Percentiles rank a stretch among this genome's conserved stretches.
Evolutionary conservation across 2,329 filamentous ascomycete genomes (phyloP).

Genomic region (Pseudogymnoascus destructans): DNA sequence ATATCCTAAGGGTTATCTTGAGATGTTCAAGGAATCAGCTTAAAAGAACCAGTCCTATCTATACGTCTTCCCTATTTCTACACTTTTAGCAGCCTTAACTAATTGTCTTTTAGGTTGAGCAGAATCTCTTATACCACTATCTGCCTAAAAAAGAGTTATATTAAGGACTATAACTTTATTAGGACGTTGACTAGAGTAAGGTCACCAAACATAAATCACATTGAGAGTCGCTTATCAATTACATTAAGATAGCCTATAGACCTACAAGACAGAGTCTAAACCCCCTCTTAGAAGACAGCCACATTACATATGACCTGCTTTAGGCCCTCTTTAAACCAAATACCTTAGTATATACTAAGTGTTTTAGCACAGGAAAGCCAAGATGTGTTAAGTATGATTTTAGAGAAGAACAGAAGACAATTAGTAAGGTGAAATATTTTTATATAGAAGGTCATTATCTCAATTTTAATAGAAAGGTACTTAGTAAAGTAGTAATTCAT

Average conservation of each 20-base stretch:
- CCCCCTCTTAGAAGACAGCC: neutral
- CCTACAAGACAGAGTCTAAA: neutral
- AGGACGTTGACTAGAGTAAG: neutral
- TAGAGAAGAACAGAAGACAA: slow-evolving; percentile 7
- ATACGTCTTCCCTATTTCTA: neutral
- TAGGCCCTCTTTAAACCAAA: slow-evolving; percentile 10
- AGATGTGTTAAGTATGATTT: slow-evolving; percentile 10
- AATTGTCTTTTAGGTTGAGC: slow-evolving; percentile 13
- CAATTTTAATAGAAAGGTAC: slow-evolving; percentile 23
- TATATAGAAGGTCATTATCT: slow-evolving; percentile 18
- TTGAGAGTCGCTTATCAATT: neutral
- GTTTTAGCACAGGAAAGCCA: slow-evolving; percentile 4
- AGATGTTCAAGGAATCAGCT: slow-evolving; percentile 9
- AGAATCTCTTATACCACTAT: slow-evolving; percentile 14
- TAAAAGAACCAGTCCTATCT: slow-evolving; percentile 8
- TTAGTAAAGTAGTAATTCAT: slow-evolving; percentile 20
- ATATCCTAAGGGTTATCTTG: slow-evolving; percentile 11
- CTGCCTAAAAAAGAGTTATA: slow-evolving; percentile 12
- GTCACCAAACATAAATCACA: slow-evolving; percentile 16
- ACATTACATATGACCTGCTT: slow-evolving; percentile 12
- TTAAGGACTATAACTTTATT: neutral
- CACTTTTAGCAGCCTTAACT: neutral
- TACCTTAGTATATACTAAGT: slow-evolving; percentile 9
- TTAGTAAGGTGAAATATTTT: slow-evolving; percentile 9
- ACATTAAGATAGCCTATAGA: slow-evolving; percentile 6